Evolutionary conservation across 202 grass and related monocot species (phyloP).

Genomic region (Saccharum hybrid): DNA sequence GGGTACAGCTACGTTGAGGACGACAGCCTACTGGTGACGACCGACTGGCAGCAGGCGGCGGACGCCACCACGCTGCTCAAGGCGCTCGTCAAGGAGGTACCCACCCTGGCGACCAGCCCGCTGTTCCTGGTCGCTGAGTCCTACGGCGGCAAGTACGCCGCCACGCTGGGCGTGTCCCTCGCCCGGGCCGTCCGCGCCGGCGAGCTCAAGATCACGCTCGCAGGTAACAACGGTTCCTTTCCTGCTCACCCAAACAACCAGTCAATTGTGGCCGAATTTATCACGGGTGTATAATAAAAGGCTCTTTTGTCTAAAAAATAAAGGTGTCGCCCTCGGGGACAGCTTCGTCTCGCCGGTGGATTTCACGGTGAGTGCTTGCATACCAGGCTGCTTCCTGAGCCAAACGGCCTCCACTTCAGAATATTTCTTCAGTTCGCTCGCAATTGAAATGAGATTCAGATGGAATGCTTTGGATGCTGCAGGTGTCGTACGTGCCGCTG

Average conservation of each 20-base stretch:
- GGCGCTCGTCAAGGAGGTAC: slow-evolving; percentile 54
- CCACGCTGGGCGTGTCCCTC: slow-evolving; percentile 61
- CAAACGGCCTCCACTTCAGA: background rate
- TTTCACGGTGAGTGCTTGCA: slow-evolving; percentile 57
- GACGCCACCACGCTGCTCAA: slow-evolving; percentile 64
- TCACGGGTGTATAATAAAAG: too few relatives aligned
- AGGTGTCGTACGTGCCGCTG: slow-evolving; percentile 78
- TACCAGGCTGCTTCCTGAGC: background rate
- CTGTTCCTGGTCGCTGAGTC: slow-evolving; percentile 86
- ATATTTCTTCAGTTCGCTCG: too few relatives aligned
- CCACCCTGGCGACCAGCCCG: slow-evolving; percentile 54
- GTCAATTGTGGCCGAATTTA: too few relatives aligned
- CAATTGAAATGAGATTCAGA: background rate
- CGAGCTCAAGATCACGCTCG: slow-evolving; percentile 68
- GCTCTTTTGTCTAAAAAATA: background rate
- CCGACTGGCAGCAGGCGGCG: slow-evolving; percentile 61
- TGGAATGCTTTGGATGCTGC: background rate
- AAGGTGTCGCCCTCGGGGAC: slow-evolving; percentile 80
- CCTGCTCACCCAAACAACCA: background rate
- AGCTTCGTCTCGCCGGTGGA: slow-evolving; percentile 87
- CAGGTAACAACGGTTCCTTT: slow-evolving; percentile 35
- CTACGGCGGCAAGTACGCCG: slow-evolving; percentile 86
- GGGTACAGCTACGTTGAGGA: slow-evolving; percentile 84
- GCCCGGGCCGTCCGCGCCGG: slow-evolving; percentile 58
- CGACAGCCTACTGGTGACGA: slow-evolving; percentile 63